Conservation (phyloP, 164 flowering plant genomes). For the Malania oleifera region DNA sequence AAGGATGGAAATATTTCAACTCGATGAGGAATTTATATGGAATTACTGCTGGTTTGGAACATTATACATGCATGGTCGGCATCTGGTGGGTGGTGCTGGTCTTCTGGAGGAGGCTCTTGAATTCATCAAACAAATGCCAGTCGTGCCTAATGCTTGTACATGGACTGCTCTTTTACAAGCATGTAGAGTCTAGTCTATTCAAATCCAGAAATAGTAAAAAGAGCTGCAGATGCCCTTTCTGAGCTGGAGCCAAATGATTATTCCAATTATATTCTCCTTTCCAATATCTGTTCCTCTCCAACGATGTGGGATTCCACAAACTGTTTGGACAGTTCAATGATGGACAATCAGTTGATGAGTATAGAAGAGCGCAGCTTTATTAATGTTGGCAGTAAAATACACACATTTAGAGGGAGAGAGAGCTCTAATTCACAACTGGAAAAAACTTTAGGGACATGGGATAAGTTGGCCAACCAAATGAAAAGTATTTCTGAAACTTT, state of each 20-base stretch:
- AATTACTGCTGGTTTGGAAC: slow-evolving; percentile 29
- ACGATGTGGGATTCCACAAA: slow-evolving; percentile 34
- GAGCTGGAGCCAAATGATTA: slow-evolving; percentile 35
- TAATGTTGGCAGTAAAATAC: slow-evolving; percentile 16
- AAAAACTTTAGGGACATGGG: slow-evolving; percentile 26
- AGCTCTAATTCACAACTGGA: slow-evolving; percentile 17
- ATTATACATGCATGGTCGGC: slow-evolving; percentile 36
- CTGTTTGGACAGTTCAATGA: slow-evolving; percentile 21
- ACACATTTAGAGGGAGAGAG: slow-evolving; percentile 25
- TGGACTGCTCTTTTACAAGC: slow-evolving; percentile 38
- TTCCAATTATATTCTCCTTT: slow-evolving; percentile 26
- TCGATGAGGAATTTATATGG: slow-evolving; percentile 25
- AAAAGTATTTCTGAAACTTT: too few relatives aligned
- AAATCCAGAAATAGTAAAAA: slow-evolving; percentile 34
- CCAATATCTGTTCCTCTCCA: slow-evolving; percentile 26
- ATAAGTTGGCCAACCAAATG: slow-evolving; percentile 33
- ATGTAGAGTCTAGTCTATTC: slow-evolving; percentile 33
- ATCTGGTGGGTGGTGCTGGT: slow-evolving; percentile 30
- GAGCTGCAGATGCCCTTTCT: slow-evolving; percentile 31
- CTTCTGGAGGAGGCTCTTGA: slow-evolving; percentile 34
- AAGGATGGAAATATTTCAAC: slow-evolving; percentile 37
- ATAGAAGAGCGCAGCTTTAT: slow-evolving; percentile 26
- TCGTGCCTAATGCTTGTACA: slow-evolving; percentile 28
- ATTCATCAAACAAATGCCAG: slow-evolving; percentile 27
- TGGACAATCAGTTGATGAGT: slow-evolving; percentile 14